Percentiles rank a stretch among this genome's conserved stretches.
These are phyloP conservation scores for Protomyces gravidus DNA, from an alignment of 1,139 yeast genomes.

Conservation along the genomic window DNA sequence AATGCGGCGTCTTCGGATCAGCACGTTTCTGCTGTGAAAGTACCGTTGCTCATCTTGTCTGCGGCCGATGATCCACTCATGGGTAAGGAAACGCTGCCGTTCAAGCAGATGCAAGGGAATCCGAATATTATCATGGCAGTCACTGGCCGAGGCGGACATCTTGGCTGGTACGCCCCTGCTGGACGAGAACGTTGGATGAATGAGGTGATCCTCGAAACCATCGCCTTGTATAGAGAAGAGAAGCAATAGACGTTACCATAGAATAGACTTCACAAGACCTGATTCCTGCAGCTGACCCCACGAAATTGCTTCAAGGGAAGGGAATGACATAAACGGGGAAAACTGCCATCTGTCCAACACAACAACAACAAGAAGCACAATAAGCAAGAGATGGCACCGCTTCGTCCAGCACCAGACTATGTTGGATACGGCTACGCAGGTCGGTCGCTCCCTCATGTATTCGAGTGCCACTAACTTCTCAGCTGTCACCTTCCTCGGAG, in stretches of 20 bases:
- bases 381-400: background rate
- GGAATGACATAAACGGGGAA: no score
- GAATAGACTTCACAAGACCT: no score
- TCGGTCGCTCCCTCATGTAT: background rate
- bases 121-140: conserved; percentile 65
- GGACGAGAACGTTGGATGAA: conserved; percentile 65
- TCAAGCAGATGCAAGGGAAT: conserved; percentile 55
- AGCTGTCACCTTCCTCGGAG: conserved; percentile 22
- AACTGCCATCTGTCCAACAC: no score
- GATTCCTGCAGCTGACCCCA: no score
- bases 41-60: conserved; percentile 66
- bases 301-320: no score
- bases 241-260: no score
- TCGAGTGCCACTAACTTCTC: background rate
- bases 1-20: conserved; percentile 61
- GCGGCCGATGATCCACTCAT: conserved; percentile 84
- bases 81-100: conserved; percentile 55
- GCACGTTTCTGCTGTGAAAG: conserved; percentile 52
- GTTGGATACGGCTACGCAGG: background rate
- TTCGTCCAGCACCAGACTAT: background rate
- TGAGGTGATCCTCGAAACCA: conserved; percentile 56
- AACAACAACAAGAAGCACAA: background rate
- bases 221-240: conserved; percentile 33
- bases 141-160: conserved; percentile 83
- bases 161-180: conserved; percentile 65